A percentile compares a stretch with the other conserved stretches of the same genome.
phyloP scores from a whole-genome alignment of 2,329 filamentous ascomycete genomes.

The Sphaerulina populicola region DNA sequence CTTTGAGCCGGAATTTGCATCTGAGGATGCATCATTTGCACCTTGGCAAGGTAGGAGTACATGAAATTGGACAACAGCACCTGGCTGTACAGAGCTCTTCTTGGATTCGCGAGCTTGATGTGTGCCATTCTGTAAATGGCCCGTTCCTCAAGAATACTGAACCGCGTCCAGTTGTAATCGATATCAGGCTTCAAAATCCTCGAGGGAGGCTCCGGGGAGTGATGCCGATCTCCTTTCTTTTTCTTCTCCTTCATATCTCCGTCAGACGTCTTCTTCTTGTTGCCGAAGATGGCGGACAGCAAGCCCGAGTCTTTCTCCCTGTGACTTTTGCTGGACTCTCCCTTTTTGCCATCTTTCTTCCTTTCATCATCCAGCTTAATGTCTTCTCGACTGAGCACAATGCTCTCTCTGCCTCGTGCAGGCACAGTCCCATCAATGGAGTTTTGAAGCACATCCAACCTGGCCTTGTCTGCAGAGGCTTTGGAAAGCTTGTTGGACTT shows the following conservation, averaged over 20 bases:
- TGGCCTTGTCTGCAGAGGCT: constrained; percentile 57
- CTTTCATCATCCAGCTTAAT: constrained; percentile 70
- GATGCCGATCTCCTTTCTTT: constrained; percentile 46
- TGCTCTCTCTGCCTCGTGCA: constrained; percentile 62
- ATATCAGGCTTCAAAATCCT: constrained; percentile 73
- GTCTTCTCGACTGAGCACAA: constrained; percentile 71
- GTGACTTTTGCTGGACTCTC: constrained; percentile 65
- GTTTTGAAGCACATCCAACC: constrained; percentile 77
- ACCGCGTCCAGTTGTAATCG: constrained; percentile 93
- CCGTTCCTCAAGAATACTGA: constrained; percentile 88
- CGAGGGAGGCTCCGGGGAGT: constrained; percentile 72
- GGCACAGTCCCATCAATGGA: constrained; percentile 60
- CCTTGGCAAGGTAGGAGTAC: constrained; percentile 98
- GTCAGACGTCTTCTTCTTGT: constrained; percentile 61
- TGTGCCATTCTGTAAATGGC: constrained; percentile 98
- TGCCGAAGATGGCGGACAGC: constrained; percentile 87
- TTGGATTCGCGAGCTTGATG: constrained; percentile 96
- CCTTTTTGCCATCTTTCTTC: constrained; percentile 73
- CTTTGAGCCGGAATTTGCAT: constrained; percentile 79
- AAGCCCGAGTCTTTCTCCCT: constrained; percentile 64
- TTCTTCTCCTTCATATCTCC: constrained; percentile 68
- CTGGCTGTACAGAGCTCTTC: constrained; percentile 83
- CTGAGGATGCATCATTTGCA: constrained; percentile 96
- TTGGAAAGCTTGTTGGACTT: constrained; percentile 55
- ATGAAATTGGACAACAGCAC: constrained; percentile 98